Evolutionary conservation across 106 monocot species (phyloP).

Genomic region (Allium fistulosum): DNA sequence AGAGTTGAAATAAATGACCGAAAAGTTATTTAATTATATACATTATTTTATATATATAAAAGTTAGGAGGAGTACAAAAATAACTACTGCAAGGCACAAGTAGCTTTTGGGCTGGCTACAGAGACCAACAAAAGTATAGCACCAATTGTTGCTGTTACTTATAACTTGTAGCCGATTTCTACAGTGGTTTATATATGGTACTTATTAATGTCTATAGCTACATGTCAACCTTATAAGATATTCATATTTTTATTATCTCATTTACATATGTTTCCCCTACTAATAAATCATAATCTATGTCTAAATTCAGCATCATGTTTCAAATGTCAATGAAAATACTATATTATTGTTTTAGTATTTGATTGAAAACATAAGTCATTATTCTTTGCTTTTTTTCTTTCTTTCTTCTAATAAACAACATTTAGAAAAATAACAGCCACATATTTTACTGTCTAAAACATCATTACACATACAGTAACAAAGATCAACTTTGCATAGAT

Average conservation of each 20-base stretch:
- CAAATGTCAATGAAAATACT: too few relatives aligned
- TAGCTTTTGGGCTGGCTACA: slow-evolving; percentile 16
- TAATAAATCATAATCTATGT: not conserved
- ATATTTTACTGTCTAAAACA: too few relatives aligned
- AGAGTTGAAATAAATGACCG: too few relatives aligned
- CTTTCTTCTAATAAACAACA: too few relatives aligned
- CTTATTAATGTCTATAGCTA: not conserved
- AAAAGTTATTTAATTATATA: slow-evolving; percentile 9
- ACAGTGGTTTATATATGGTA: too few relatives aligned
- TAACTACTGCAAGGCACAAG: not conserved
- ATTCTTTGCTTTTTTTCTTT: too few relatives aligned
- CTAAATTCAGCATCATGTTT: not conserved
- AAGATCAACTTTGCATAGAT: too few relatives aligned
- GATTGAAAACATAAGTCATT: too few relatives aligned
- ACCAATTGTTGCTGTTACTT: not conserved
- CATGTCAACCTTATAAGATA: not conserved
- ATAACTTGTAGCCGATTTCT: slow-evolving; percentile 7
- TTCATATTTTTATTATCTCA: not conserved
- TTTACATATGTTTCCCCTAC: not conserved
- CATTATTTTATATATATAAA: not conserved
- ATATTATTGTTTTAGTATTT: too few relatives aligned
- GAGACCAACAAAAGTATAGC: slow-evolving; percentile 14
- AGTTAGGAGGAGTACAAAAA: too few relatives aligned
- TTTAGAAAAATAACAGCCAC: too few relatives aligned
- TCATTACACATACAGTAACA: too few relatives aligned